Base-by-base conservation (phyloP, 2,329 filamentous ascomycete species). In the Alternaria arbusti region DNA sequence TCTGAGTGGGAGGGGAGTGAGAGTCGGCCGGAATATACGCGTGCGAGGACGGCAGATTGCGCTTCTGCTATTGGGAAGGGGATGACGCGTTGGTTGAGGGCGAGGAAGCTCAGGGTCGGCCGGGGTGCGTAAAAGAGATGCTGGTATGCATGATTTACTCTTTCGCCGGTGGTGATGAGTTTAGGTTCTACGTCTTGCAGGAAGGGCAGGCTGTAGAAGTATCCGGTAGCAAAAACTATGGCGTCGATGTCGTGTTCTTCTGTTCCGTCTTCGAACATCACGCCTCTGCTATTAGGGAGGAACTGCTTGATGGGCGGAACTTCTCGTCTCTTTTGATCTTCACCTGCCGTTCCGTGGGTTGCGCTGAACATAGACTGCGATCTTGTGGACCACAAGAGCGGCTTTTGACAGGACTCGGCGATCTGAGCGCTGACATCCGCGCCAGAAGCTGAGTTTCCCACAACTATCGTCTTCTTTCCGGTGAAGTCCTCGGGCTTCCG, bases 141-240 rank as follows among this genome's bases (percentile, higher is more conserved):
- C 68, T 93, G 85, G 77, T 94, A 97, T 4, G 94, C 81, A 32
- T 90, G 88, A 64, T 89, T 84, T 1, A 94, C 89, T 26, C 91
- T 86, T 32, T 86, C 86, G 1, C 94, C 94, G 58, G 89, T 86
- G 0, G 87, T 89, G 59, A 94, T 85, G 2, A 93, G 76, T 0
- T 87, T 83, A 0, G 88, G 85, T 1, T 78, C 57, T 4, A 88
- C 74, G 4, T 92, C 59, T 3, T 85, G 71, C 0, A 90, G 76
- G 74, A 97, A 97, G 0, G 94, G 93, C 61, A 91, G 91, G 6
- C 90, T 89, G 80, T 92, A 97, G 60, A 97, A 87, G 73, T 96
- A 98, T 0, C 95, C 95, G 0, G 95, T 97, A 77, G 92, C 94
- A 79, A 95, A 97, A 26, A 98, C 77, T 6, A 97, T 82, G 1